Percentiles rank a stretch among this genome's conserved stretches.
Conservation (phyloP, 2,329 filamentous ascomycete species). For the Pseudogymnoascus destructans region DNA sequence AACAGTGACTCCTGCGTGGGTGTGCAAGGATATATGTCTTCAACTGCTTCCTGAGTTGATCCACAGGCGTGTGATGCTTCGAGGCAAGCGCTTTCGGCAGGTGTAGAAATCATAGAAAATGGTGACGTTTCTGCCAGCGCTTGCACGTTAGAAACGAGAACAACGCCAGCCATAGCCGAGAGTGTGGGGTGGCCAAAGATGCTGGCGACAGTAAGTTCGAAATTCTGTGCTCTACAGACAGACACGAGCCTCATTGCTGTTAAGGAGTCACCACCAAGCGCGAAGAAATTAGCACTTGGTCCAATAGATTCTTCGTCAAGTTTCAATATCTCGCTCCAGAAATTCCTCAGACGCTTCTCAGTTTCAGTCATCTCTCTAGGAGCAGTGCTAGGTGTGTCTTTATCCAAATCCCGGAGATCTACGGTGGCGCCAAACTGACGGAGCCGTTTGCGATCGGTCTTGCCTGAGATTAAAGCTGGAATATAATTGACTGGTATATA, state of each 20-base stretch:
- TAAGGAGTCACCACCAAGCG: slow-evolving; percentile 34
- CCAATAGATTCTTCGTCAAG: slow-evolving; percentile 23
- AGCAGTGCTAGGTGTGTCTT: not conserved
- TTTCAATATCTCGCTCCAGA: slow-evolving; percentile 10
- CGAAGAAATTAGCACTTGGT: slow-evolving; percentile 31
- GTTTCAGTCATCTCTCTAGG: not conserved
- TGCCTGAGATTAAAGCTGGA: slow-evolving; percentile 25
- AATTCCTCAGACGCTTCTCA: slow-evolving; percentile 8
- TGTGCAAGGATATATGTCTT: slow-evolving; percentile 31
- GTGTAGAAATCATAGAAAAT: slow-evolving; percentile 20
- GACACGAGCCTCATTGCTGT: slow-evolving; percentile 33
- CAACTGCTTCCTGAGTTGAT: slow-evolving; percentile 17
- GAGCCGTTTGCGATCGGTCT: slow-evolving; percentile 29
- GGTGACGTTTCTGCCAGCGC: slow-evolving; percentile 18
- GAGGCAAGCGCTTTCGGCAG: slow-evolving; percentile 13
- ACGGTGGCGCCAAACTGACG: slow-evolving; percentile 15
- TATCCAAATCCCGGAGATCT: slow-evolving; percentile 16
- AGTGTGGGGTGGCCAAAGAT: slow-evolving; percentile 32
- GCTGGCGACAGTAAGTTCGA: slow-evolving; percentile 30
- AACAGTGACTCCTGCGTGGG: slow-evolving; percentile 30
- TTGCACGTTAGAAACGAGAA: slow-evolving; percentile 22
- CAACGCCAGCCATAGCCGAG: slow-evolving; percentile 32
- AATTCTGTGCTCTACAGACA: slow-evolving; percentile 25
- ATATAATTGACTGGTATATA: slow-evolving; percentile 24
- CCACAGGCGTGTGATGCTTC: slow-evolving; percentile 21